phyloP scores from a whole-genome alignment of 1,284 basidiomycete genomes.

The Boletellus deceptivus region DNA sequence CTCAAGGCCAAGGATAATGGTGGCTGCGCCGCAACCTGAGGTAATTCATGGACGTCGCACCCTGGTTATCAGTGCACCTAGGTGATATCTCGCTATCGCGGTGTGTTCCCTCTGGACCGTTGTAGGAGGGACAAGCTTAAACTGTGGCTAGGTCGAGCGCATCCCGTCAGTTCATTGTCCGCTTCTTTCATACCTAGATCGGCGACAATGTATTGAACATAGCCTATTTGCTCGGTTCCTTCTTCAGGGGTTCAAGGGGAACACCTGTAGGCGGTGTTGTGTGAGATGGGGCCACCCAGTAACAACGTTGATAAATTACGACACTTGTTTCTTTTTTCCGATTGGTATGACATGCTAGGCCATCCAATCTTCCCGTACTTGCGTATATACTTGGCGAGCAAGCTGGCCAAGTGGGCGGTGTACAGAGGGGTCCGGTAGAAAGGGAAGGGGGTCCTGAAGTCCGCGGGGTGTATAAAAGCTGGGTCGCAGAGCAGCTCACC shows the following conservation, averaged over 20 bases:
- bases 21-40: no score
- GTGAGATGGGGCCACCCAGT: not conserved
- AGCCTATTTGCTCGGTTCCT: not conserved
- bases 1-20: no score
- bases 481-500: not conserved
- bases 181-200: not conserved
- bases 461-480: conserved; percentile 7
- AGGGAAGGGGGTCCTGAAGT: not conserved
- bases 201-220: not conserved
- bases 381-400: not conserved
- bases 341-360: not conserved
- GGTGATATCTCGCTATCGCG: no score
- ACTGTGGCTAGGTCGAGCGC: not conserved
- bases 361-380: not conserved
- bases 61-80: no score
- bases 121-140: no score
- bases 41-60: no score
- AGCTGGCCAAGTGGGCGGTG: not conserved
- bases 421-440: not conserved
- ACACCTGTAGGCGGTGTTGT: not conserved
- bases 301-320: not conserved
- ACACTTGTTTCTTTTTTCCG: not conserved
- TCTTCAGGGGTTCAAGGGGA: not conserved
- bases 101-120: no score
- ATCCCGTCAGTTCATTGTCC: not conserved